These are phyloP conservation scores for Globisporangium irregulare DNA, from an alignment of 352 stramenopile species.

Conservation along the genomic window DNA sequence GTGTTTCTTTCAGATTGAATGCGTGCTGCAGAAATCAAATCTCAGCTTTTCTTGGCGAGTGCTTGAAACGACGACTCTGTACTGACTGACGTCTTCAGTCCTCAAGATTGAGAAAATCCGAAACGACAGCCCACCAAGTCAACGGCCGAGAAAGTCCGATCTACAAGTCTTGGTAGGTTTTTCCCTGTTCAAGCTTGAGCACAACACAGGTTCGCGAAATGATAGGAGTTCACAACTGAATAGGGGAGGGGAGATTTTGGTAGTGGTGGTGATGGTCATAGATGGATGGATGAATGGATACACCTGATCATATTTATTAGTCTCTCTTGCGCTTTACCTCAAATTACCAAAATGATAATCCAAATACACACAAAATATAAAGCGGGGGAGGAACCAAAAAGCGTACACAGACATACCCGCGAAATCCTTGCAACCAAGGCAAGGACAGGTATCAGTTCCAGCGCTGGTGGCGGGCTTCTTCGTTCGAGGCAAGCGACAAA, in stretches of 20 bases:
- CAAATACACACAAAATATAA: slow-evolving; percentile 5
- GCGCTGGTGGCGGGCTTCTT: background rate
- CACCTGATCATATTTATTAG: slow-evolving; percentile 1
- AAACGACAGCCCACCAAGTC: slow-evolving; percentile 3
- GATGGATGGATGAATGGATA: background rate
- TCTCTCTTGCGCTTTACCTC: slow-evolving; percentile 18
- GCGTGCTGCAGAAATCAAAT: background rate
- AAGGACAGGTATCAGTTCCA: background rate
- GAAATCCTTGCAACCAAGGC: background rate
- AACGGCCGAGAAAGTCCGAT: background rate
- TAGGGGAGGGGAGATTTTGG: background rate
- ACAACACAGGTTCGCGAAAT: background rate
- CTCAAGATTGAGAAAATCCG: background rate
- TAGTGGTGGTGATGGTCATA: background rate
- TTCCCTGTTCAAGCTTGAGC: background rate
- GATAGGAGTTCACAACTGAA: background rate
- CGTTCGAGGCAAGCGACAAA: background rate
- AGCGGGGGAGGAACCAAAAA: slow-evolving; percentile 29
- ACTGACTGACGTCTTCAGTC: background rate
- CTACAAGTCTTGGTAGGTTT: background rate
- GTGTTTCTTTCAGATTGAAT: background rate
- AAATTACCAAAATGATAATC: slow-evolving; percentile 9
- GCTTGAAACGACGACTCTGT: background rate
- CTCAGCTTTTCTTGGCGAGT: background rate
- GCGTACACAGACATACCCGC: background rate